Base-by-base conservation (phyloP, 106 monocot species). In the Posidonia australis region DNA sequence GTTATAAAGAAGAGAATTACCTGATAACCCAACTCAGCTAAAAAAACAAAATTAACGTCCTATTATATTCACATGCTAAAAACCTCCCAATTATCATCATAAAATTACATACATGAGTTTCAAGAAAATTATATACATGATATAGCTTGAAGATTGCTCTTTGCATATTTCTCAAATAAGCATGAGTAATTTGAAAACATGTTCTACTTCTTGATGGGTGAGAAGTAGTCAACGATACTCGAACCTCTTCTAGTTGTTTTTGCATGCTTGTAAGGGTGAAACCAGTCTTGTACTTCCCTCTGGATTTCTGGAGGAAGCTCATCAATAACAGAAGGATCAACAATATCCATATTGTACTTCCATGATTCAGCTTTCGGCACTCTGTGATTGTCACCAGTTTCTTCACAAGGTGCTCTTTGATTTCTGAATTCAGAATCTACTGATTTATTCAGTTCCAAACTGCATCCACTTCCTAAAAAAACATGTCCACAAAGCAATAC, bases 271-370 rank as follows among this genome's bases (percentile, higher is more conserved):
- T 70, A 41, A 5, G 78, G 77, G 13, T 56, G 73, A 48, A 92
- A 45, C 98, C 91, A 98, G 17, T 77, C 79, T 27, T 66, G 69
- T 24, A 91, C 62, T 73, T 98, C 90, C 60, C 62, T 75, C 36
- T 98, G 87, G 29, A 98, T 85, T 62, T 91, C 96, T 25, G 52
- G 25, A 14, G 96, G 87, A 63, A 98, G 81, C 74, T 98, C 96
- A 45, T 80, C 79, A 22, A 98, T 24, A 22, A 91, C 74, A 32
- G 84, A 77, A 55, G 80, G 87, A 74, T 98, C 98, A 5, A 91
- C 79, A 32, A 88, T 82, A 53, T 81, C 85, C 13, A 69, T 36
- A 65, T 76, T 76, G 47, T 81, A 71, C 60, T 49, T 68, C 86
- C 90, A 96, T 9, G 46, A 53, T 23, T 24, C 60, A 66, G 53